Evolutionary conservation across 148 eudicot species (phyloP).

Genomic region (Polygonum aviculare): DNA sequence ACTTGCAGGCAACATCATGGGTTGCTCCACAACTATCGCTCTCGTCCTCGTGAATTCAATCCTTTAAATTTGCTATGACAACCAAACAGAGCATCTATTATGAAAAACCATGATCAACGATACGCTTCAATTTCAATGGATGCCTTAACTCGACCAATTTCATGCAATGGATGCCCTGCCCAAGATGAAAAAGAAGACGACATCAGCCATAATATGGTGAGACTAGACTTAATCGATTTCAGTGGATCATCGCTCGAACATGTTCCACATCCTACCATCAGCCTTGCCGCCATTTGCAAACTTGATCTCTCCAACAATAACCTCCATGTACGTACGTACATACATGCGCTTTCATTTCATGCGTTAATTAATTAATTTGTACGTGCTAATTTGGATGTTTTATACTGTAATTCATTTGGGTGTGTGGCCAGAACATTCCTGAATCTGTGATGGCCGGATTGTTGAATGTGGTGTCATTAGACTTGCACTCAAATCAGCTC

Average conservation of each 20-base stretch:
- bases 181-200: not conserved
- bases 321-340: conserved; percentile 43
- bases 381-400: not conserved
- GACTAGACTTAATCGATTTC: conserved; percentile 44
- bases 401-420: no score
- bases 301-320: conserved; percentile 73
- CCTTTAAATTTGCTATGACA: no score
- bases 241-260: conserved; percentile 44
- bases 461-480: conserved; percentile 50
- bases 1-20: no score
- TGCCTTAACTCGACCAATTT: no score
- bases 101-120: no score
- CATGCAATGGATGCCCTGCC: no score
- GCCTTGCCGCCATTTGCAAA: conserved; percentile 55
- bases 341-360: not conserved
- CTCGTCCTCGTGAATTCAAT: no score
- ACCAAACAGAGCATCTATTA: no score
- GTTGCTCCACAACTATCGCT: no score
- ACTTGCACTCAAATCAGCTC: conserved; percentile 70
- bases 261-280: conserved; percentile 43
- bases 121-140: no score
- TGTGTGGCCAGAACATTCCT: conserved; percentile 45
- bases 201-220: not conserved
- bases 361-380: not conserved
- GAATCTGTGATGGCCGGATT: conserved; percentile 62